Evolutionary conservation across 208 protist genomes (phyloP), one percentile per base, ranked within the genome.

Genomic region (Blechomonas ayalai): DNA sequence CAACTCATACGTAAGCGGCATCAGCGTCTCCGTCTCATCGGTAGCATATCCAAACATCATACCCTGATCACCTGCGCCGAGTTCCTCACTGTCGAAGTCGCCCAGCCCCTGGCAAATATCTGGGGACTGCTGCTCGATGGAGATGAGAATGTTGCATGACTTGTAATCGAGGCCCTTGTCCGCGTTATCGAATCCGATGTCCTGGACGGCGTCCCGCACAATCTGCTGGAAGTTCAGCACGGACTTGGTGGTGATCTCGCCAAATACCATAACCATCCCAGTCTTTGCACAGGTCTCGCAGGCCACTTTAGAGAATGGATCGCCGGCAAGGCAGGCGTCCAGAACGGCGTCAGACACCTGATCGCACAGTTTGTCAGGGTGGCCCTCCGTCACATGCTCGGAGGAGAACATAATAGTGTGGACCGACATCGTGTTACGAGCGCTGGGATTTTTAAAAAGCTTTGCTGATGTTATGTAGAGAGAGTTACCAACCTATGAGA

Each of bases 31-130:
- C 36, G 97, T 99, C 86, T 99, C 98, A 73, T 99, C 89, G 31
- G 97, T 97, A 29, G 98, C 98, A 69, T 99, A 99, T 40, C 98
- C 98, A 65, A 99, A 99, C 98, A 99, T 99, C 78, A 99, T 90
- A 43, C 98, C 98, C 77, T 99, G 97, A 66, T 99, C 98, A 56
- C 98, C 98, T 47, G 98, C 98, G 50, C 98, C 98, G 49, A 99
- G 72, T 52, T 99, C 83, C 60, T 98, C 91, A 29, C 84, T 73
- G 23, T 82, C 53, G 52, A 95, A 90, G 38, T 97, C 69, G 73
- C 99, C 95, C 38, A 99, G 97, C 59, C 91, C 93, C 56, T 98
- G 80, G 39, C 80, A 96, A 68, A 99, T 99, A 52, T 99, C 98
- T 36, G 96, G 95, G 20, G 95, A 98, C 90, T 99, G 98, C 75